Evolutionary conservation across 306 rosid species (phyloP), one percentile per base, ranked within the genome.

Genomic region (Mucuna pruriens): DNA sequence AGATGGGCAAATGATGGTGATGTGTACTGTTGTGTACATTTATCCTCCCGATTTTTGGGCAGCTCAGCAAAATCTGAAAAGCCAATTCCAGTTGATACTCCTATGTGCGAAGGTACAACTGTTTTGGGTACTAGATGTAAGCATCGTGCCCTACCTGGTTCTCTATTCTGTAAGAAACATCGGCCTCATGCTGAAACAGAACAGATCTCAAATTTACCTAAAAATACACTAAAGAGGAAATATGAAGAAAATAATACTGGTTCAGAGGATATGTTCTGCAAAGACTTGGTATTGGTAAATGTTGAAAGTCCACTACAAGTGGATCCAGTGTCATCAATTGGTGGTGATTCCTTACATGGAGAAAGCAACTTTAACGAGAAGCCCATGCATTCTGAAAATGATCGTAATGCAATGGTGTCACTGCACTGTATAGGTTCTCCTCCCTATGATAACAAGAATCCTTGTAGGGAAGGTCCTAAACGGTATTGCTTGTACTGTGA

Each of bases 1-100:
- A 90, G 99, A 85, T 96, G 98, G 99, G 99, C 99, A 46, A 96
- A 93, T 78, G 99, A 96, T 62, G 98, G 98, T 75, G 99, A 96
- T 86, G 98, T 96, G 68, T 96, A 93, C 81, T 96, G 99, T 76
- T 96, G 99, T 80, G 98, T 93, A 49, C 99, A 96, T 88, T 82
- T 96, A 85, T 91, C 98, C 5, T 90, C 98, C 42, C 97, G 99
- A 26, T 96, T 93, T 83, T 54, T 86, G 36, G 90, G 93, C 55
- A 90, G 85, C 87, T 87, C 97, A 58, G 83, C 88, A 31, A 90
- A 80, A 79, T 77, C 89, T 42, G 94, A 92, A 78, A 89, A 69
- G 36, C 63, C 84, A 73, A 87, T 77, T 74, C 82, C 90, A 45
- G 83, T 64, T 82, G 99, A 92, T 83, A 78, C 96, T 73, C 92